phyloP scores from a whole-genome alignment of 108 stramenopile genomes.

The Pseudonitzschia multiseries region DNA sequence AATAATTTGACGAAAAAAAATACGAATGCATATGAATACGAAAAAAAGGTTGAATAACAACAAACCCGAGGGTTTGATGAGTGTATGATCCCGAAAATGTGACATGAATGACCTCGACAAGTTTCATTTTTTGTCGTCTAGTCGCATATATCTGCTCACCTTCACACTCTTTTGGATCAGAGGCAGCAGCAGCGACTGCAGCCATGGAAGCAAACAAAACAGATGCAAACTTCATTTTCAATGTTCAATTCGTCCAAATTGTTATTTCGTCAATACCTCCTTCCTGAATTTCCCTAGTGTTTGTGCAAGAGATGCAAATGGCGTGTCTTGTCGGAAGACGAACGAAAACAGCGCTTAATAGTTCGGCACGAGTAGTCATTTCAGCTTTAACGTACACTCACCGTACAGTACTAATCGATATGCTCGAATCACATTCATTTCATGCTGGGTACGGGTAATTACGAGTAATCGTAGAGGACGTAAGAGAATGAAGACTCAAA shows the following conservation, averaged over 20 bases:
- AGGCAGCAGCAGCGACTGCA: constrained; percentile 27
- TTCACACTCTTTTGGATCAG: constrained; percentile 36
- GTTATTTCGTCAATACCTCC: too few species aligned
- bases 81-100: not conserved
- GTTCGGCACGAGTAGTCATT: too few species aligned
- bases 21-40: not conserved
- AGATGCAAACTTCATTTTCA: constrained; percentile 39
- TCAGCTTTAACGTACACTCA: too few species aligned
- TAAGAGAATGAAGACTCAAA: too few species aligned
- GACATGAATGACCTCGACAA: not conserved
- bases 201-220: constrained; percentile 15
- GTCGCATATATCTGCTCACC: constrained; percentile 14
- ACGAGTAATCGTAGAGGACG: not conserved
- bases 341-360: too few species aligned
- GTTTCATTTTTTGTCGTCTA: not conserved
- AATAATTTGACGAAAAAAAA: not conserved
- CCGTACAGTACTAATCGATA: too few species aligned
- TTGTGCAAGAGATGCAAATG: not conserved
- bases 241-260: not conserved
- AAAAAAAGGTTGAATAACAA: not conserved
- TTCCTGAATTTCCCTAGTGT: not conserved
- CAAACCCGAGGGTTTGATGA: not conserved
- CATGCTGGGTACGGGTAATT: not conserved
- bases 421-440: not conserved
- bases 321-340: too few species aligned